These are phyloP conservation scores for Ustilago lituana DNA, from an alignment of 1,284 basidiomycete genomes.

Conservation along the genomic window DNA sequence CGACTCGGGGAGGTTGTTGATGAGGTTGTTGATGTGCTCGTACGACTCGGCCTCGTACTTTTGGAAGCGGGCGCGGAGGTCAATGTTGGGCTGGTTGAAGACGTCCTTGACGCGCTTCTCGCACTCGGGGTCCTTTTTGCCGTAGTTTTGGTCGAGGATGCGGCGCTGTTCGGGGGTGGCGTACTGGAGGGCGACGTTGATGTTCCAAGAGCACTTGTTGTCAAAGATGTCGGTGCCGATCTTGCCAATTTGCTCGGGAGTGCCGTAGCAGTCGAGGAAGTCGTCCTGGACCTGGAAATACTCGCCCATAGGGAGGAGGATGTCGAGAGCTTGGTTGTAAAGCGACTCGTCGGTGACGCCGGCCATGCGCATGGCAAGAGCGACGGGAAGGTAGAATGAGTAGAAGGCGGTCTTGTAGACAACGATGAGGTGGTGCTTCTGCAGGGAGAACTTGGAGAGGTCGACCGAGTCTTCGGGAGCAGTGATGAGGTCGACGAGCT, in stretches of 20 bases:
- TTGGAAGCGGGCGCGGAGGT: conserved; percentile 73
- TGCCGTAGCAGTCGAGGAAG: conserved; percentile 90
- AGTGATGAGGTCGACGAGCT: conserved; percentile 93
- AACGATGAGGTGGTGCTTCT: conserved; percentile 91
- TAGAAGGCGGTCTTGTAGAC: conserved; percentile 98
- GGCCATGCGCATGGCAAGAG: conserved; percentile 84
- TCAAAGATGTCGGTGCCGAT: conserved; percentile 97
- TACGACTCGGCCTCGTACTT: conserved; percentile 83
- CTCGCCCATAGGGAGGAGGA: conserved; percentile 91
- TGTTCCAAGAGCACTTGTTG: conserved; percentile 98
- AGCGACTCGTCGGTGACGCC: conserved; percentile 77
- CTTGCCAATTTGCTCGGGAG: conserved; percentile 93
- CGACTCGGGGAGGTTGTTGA: conserved; percentile 58
- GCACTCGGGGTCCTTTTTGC: conserved; percentile 77
- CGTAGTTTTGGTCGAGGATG: conserved; percentile 80
- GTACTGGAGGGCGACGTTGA: conserved; percentile 84
- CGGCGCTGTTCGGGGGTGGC: conserved; percentile 75
- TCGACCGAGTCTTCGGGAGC: conserved; percentile 91
- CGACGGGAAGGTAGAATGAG: conserved; percentile 98
- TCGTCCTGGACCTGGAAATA: conserved; percentile 99
- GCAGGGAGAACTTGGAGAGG: conserved; percentile 82
- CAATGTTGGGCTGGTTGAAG: conserved; percentile 78
- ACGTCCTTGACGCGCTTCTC: conserved; percentile 80
- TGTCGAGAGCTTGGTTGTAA: conserved; percentile 82
- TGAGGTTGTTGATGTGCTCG: conserved; percentile 67